These are phyloP conservation scores for Lactifluus piperatus DNA, from an alignment of 768 basidiomycete genomes.

Conservation along the genomic window DNA sequence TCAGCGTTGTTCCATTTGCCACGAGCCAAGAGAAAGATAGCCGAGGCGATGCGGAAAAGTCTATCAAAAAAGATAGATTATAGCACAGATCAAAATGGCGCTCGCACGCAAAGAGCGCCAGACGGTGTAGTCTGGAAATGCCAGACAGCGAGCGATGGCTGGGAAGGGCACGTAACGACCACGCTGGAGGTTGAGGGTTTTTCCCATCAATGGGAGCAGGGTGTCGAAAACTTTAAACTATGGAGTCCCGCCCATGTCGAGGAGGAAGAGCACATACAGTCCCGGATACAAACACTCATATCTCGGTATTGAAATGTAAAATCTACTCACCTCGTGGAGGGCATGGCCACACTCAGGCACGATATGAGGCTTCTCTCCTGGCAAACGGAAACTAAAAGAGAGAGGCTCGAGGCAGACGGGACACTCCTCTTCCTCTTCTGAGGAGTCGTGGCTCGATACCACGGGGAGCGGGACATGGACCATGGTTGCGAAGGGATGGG, in stretches of 20 bases:
- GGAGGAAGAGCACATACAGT: not conserved
- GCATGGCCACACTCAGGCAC: constrained; percentile 97
- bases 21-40: not conserved
- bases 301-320: not conserved
- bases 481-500: constrained; percentile 53
- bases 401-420: constrained; percentile 96
- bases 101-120: not conserved
- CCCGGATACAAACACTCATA: constrained; percentile 4
- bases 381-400: constrained; percentile 84
- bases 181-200: not conserved
- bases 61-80: not conserved
- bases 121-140: not conserved
- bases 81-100: not conserved
- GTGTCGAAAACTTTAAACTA: not conserved
- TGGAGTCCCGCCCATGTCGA: not conserved
- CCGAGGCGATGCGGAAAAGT: not conserved
- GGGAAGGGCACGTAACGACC: not conserved
- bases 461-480: constrained; percentile 61
- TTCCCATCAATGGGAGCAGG: not conserved
- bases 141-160: not conserved
- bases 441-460: constrained; percentile 52
- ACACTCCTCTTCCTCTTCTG: constrained; percentile 82
- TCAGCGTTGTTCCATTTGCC: not conserved
- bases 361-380: constrained; percentile 96
- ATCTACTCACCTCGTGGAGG: constrained; percentile 70